Evolutionary conservation across 202 grass and related monocot species (phyloP).

Genomic region (Digitaria exilis): DNA sequence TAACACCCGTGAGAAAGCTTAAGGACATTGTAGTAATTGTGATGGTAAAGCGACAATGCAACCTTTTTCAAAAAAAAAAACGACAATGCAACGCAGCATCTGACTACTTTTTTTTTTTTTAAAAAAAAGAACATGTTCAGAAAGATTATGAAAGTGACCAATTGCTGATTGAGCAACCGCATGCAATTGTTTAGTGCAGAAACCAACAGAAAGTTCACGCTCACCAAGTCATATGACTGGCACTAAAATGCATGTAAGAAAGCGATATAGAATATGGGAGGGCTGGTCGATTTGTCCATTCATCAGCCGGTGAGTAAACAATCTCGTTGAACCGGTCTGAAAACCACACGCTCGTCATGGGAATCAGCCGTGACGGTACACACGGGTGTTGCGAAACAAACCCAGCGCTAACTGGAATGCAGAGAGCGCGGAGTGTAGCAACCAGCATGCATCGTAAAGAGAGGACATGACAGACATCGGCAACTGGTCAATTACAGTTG

Average conservation of each 20-base stretch:
- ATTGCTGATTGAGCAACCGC: background rate
- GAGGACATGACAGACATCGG: background rate
- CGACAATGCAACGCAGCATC: background rate
- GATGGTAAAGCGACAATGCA: background rate
- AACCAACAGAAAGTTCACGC: background rate
- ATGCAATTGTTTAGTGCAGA: background rate
- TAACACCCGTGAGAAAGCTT: constrained; percentile 25
- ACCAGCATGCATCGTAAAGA: constrained; percentile 15
- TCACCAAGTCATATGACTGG: background rate
- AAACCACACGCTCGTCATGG: constrained; percentile 21
- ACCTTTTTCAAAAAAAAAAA: background rate
- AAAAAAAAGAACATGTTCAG: background rate
- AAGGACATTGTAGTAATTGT: background rate
- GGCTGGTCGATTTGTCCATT: constrained; percentile 5
- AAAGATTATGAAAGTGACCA: background rate
- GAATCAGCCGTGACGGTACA: constrained; percentile 7
- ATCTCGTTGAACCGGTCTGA: constrained; percentile 16
- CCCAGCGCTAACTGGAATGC: background rate
- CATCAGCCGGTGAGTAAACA: background rate
- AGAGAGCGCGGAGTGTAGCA: constrained; percentile 16
- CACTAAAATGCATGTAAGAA: background rate
- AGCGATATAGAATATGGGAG: background rate
- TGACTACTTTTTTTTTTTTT: no score
- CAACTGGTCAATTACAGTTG: constrained; percentile 21
- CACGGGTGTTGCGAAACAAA: constrained; percentile 28